Percentiles rank a stretch among this genome's conserved stretches.
These are phyloP conservation scores for Fusarium beomiforme DNA, from an alignment of 2,329 filamentous ascomycete species.

Conservation along the genomic window DNA sequence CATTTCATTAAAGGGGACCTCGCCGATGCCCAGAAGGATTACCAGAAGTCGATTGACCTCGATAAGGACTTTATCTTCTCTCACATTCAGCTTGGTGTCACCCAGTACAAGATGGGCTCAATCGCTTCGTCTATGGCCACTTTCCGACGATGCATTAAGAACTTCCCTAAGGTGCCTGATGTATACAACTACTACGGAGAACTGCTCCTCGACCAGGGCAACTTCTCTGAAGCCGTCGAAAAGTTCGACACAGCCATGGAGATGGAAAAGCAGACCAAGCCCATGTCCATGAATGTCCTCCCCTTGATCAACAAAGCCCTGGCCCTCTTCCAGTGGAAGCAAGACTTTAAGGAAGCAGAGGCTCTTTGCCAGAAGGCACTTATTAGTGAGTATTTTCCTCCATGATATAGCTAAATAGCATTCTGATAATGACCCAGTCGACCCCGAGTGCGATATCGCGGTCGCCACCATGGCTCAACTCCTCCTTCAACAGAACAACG, in stretches of 20 bases:
- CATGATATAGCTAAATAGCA: not conserved
- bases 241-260: constrained; percentile 99
- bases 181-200: constrained; percentile 99
- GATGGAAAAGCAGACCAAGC: constrained; percentile 95
- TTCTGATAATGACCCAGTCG: constrained; percentile 70
- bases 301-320: constrained; percentile 99
- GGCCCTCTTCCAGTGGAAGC: constrained; percentile 97
- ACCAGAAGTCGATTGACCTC: constrained; percentile 98
- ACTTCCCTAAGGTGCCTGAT: constrained; percentile 94
- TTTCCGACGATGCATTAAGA: constrained; percentile 97
- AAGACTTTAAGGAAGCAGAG: constrained; percentile 94
- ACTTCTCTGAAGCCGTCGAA: constrained; percentile 93
- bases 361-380: constrained; percentile 97
- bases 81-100: constrained; percentile 98
- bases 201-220: constrained; percentile 94
- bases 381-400: constrained; percentile 75
- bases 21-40: constrained; percentile 93
- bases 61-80: constrained; percentile 98
- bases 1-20: constrained; percentile 98
- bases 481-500: constrained; percentile 96
- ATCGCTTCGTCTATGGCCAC: constrained; percentile 98
- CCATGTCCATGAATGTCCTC: constrained; percentile 95
- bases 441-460: constrained; percentile 98
- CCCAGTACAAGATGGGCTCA: constrained; percentile 99
- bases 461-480: constrained; percentile 99